Percentiles rank a stretch among this genome's conserved stretches.
Evolutionary conservation across 1,139 yeast genomes (phyloP).

Genomic region (Candida smagusa): DNA sequence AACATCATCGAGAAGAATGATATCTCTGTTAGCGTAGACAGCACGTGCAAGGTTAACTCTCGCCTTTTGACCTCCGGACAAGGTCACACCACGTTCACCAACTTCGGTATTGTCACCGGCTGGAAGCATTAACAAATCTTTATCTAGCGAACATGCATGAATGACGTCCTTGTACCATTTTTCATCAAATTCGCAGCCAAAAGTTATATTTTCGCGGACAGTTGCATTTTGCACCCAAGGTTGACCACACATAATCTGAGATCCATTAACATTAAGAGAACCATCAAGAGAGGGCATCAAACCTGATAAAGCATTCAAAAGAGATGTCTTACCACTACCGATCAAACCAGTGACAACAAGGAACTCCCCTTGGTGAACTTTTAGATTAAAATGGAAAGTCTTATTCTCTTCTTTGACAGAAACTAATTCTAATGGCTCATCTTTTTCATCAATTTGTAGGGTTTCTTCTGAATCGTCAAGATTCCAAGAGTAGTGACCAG

Average conservation of each 20-base stretch:
- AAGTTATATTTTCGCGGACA: slow-evolving; percentile 54
- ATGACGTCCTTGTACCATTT: slow-evolving; percentile 53
- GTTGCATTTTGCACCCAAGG: slow-evolving; percentile 48
- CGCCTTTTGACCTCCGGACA: slow-evolving; percentile 20
- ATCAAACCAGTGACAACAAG: slow-evolving; percentile 46
- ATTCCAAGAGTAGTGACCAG: slow-evolving; percentile 60
- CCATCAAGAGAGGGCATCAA: slow-evolving; percentile 46
- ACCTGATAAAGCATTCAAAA: slow-evolving; percentile 46
- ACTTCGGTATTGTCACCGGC: slow-evolving; percentile 17
- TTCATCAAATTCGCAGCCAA: slow-evolving; percentile 59
- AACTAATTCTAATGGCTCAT: no score
- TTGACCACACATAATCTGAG: slow-evolving; percentile 45
- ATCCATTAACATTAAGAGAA: slow-evolving; percentile 36
- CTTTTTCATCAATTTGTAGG: no score
- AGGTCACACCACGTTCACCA: slow-evolving; percentile 18
- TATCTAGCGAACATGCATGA: slow-evolving; percentile 58
- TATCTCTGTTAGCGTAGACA: slow-evolving; percentile 13
- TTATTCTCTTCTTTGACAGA: neutral
- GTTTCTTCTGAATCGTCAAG: slow-evolving; percentile 13
- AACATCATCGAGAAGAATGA: slow-evolving; percentile 16
- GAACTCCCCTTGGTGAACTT: slow-evolving; percentile 40
- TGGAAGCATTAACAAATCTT: slow-evolving; percentile 20
- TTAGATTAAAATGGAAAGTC: slow-evolving; percentile 27
- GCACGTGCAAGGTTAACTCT: slow-evolving; percentile 19
- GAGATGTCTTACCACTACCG: slow-evolving; percentile 48